These are phyloP conservation scores for Alternaria solani DNA, from an alignment of 2,329 filamentous ascomycete species.

Conservation along the genomic window DNA sequence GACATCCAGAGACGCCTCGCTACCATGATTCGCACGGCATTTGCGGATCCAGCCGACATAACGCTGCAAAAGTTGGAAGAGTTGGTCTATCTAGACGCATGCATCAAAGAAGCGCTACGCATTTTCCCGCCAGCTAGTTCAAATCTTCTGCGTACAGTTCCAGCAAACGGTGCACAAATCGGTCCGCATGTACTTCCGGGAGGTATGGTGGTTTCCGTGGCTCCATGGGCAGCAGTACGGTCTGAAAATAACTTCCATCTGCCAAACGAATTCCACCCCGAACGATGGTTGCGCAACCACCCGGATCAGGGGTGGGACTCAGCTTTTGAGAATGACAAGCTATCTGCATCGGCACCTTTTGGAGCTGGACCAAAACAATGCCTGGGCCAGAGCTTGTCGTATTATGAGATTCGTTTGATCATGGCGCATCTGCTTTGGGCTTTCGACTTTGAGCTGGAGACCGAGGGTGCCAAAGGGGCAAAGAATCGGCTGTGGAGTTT, in stretches of 20 bases:
- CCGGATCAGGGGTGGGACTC: background rate
- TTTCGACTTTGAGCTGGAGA: background rate
- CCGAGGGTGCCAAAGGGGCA: background rate
- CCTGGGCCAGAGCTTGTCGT: background rate
- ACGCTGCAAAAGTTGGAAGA: background rate
- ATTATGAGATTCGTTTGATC: background rate
- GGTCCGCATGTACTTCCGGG: background rate
- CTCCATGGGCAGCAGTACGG: conserved; percentile 1
- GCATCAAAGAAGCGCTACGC: conserved; percentile 1
- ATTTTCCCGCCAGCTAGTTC: background rate
- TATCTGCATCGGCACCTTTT: background rate
- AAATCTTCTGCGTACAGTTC: background rate
- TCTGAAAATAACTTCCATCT: background rate
- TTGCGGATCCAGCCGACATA: background rate
- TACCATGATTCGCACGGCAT: background rate
- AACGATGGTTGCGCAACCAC: conserved; percentile 3
- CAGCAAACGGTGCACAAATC: background rate
- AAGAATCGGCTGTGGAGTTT: background rate
- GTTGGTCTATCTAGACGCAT: background rate
- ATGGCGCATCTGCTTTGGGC: background rate
- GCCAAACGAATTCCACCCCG: background rate
- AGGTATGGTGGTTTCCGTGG: background rate
- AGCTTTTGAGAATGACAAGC: background rate
- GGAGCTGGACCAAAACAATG: background rate
- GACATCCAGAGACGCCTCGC: background rate